phyloP scores from a whole-genome alignment of 2,329 filamentous ascomycete genomes.

The Colletotrichum noveboracense region DNA sequence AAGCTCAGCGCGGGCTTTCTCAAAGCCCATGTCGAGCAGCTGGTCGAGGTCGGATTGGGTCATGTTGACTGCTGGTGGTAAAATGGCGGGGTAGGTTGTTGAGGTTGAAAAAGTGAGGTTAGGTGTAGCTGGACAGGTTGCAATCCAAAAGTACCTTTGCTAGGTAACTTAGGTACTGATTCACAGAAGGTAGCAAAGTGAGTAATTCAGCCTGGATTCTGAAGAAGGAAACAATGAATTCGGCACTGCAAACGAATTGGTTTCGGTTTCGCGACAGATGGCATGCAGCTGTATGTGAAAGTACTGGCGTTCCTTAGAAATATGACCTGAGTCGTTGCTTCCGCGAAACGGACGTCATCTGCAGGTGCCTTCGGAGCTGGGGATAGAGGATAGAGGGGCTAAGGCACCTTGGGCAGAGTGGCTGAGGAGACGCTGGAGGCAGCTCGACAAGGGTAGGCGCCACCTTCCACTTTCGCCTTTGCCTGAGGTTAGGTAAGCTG shows the following conservation, averaged over 20 bases:
- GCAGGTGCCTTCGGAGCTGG: slow-evolving; percentile 13
- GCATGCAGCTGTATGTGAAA: not conserved
- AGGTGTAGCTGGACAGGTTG: slow-evolving; percentile 20
- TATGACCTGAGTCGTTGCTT: slow-evolving; percentile 8
- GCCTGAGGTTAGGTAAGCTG: not conserved
- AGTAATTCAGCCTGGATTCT: not conserved
- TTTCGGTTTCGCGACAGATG: not conserved
- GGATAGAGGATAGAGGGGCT: not conserved
- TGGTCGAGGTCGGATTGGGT: slow-evolving; percentile 64
- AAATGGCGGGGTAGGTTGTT: slow-evolving; percentile 10
- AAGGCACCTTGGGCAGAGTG: not conserved
- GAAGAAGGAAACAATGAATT: not conserved
- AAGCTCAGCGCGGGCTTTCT: slow-evolving; percentile 79
- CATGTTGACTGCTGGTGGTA: slow-evolving; percentile 44
- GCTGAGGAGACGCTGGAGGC: not conserved
- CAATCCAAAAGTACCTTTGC: not conserved
- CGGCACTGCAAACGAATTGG: slow-evolving; percentile 5
- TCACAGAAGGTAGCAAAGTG: not conserved
- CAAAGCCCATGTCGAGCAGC: slow-evolving; percentile 79
- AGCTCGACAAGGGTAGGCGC: not conserved
- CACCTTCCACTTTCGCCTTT: not conserved
- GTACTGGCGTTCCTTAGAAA: not conserved
- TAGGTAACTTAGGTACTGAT: not conserved
- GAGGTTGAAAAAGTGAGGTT: slow-evolving; percentile 15
- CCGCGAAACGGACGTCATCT: slow-evolving; percentile 15